Evolutionary conservation across 208 protist species (phyloP).

Genomic region (Leishmania gerbilli): DNA sequence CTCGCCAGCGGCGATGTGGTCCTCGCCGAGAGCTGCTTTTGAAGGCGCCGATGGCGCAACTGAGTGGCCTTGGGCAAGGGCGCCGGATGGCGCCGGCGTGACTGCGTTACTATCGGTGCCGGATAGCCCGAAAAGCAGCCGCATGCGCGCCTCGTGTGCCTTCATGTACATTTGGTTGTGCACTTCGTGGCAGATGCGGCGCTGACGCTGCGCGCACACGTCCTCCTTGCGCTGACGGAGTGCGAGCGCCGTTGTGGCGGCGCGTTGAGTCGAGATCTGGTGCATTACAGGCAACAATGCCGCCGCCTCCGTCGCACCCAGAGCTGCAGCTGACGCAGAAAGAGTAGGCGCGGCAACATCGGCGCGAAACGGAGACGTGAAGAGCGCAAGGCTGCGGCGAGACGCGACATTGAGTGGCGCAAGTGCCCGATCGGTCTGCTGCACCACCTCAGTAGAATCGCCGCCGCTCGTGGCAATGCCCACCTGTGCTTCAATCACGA

Average conservation of each 20-base stretch:
- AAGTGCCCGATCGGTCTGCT: too few species aligned
- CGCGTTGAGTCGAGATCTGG: neutral
- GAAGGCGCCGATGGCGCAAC: too few species aligned
- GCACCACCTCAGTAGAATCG: too few species aligned
- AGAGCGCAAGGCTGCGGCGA: neutral
- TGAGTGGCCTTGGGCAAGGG: too few species aligned
- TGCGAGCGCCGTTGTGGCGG: too few species aligned
- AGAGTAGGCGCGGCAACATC: neutral
- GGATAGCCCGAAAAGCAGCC: slow-evolving; percentile 23
- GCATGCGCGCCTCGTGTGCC: slow-evolving; percentile 42
- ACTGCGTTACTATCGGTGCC: neutral
- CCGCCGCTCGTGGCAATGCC: too few species aligned
- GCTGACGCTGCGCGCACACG: slow-evolving; percentile 4
- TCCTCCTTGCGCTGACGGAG: too few species aligned
- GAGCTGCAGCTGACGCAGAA: too few species aligned
- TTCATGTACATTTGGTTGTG: slow-evolving; percentile 29
- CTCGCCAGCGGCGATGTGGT: slow-evolving; percentile 1
- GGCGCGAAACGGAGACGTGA: neutral
- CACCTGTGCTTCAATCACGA: too few species aligned
- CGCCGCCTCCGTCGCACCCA: neutral
- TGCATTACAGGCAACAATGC: neutral
- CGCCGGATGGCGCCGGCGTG: too few species aligned
- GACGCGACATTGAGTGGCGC: neutral
- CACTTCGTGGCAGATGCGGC: slow-evolving; percentile 22
- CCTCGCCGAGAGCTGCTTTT: too few species aligned